Evolutionary conservation across 1,284 basidiomycete genomes (phyloP).

Genomic region (Sporisorium exsertum): DNA sequence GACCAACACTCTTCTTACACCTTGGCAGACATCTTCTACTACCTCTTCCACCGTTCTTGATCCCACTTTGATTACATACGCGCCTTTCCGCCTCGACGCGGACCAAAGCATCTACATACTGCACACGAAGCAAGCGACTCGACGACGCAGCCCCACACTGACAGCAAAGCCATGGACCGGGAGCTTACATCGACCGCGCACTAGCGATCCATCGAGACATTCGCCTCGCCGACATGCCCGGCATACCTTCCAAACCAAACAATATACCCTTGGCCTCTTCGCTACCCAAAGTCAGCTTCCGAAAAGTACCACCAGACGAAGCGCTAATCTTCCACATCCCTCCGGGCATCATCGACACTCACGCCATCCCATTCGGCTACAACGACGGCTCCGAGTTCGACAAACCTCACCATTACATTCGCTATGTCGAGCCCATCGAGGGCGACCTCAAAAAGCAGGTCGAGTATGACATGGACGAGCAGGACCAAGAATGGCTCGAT

Average conservation of each 20-base stretch:
- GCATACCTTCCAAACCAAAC: slow-evolving; percentile 54
- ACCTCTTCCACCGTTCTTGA: background rate
- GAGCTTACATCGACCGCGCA: background rate
- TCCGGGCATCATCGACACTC: slow-evolving; percentile 53
- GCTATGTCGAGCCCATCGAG: slow-evolving; percentile 93
- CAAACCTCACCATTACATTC: slow-evolving; percentile 86
- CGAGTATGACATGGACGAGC: slow-evolving; percentile 99
- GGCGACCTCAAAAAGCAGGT: slow-evolving; percentile 90
- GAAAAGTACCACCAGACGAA: slow-evolving; percentile 56
- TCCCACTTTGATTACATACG: background rate
- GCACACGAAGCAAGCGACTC: background rate
- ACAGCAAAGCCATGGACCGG: slow-evolving; percentile 3
- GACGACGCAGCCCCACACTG: background rate
- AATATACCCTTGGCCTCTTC: slow-evolving; percentile 62
- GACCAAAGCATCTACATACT: background rate
- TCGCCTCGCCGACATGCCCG: slow-evolving; percentile 33
- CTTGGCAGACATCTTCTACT: background rate
- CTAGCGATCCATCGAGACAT: background rate
- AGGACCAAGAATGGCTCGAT: slow-evolving; percentile 98
- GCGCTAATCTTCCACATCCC: slow-evolving; percentile 39
- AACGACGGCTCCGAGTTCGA: slow-evolving; percentile 83
- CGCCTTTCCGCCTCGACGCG: background rate
- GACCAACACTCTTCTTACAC: slow-evolving; percentile 17
- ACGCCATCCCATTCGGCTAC: slow-evolving; percentile 66
- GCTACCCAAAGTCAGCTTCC: slow-evolving; percentile 62